A percentile compares a stretch with the other conserved stretches of the same genome.
Conservation (phyloP, 495 filamentous ascomycete genomes). For the Penicillium bovifimosum region DNA sequence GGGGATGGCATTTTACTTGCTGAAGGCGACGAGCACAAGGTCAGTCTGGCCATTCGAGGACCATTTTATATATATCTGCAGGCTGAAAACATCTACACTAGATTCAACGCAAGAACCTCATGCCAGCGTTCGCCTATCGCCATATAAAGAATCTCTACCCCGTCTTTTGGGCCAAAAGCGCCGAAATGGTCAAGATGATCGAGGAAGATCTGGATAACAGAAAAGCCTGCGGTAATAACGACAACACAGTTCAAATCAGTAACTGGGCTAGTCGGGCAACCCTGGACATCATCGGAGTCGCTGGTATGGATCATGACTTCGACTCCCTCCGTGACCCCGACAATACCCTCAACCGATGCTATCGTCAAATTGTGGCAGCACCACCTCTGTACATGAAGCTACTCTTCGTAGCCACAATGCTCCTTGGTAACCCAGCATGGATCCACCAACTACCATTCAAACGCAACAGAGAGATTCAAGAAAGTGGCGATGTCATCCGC, state of each 20-base stretch:
- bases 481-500: conserved; percentile 54
- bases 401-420: conserved; percentile 38
- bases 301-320: conserved; percentile 82
- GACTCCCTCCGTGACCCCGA: conserved; percentile 58
- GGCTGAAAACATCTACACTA: conserved; percentile 2
- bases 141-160: conserved; percentile 86
- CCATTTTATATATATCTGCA: not conserved
- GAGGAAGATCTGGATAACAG: conserved; percentile 27
- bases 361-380: conserved; percentile 43
- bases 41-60: conserved; percentile 8
- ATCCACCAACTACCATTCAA: conserved; percentile 53
- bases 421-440: conserved; percentile 31
- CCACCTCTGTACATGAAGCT: conserved; percentile 18
- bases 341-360: conserved; percentile 59
- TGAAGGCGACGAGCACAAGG: conserved; percentile 81
- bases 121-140: conserved; percentile 79
- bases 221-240: conserved; percentile 21
- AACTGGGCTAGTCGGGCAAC: conserved; percentile 67
- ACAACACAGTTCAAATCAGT: conserved; percentile 51
- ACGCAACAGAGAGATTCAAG: conserved; percentile 56
- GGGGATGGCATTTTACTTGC: conserved; percentile 75
- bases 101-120: conserved; percentile 68
- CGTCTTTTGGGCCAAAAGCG: conserved; percentile 71
- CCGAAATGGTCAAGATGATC: conserved; percentile 42
- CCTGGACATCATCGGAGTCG: conserved; percentile 83